These are phyloP conservation scores for Cystofilobasidium capitatum DNA, from an alignment of 768 basidiomycete genomes.

Conservation along the genomic window DNA sequence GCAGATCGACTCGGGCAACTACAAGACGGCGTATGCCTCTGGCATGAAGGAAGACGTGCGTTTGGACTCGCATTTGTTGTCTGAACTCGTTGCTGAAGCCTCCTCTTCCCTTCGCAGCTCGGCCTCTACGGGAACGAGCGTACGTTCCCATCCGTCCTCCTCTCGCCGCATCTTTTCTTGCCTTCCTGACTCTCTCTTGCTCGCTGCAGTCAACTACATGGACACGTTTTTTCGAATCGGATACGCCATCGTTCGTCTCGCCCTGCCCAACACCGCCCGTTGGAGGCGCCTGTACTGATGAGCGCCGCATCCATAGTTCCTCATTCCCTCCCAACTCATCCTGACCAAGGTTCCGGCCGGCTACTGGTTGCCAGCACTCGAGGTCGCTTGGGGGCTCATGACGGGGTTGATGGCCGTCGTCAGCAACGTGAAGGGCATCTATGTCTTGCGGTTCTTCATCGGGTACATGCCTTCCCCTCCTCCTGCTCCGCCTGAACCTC, in stretches of 20 bases:
- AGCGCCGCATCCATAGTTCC: too few relatives aligned
- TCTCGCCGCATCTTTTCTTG: neutral
- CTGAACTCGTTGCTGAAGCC: too few relatives aligned
- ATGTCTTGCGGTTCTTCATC: conserved; percentile 33
- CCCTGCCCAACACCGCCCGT: too few relatives aligned
- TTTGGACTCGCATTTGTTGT: too few relatives aligned
- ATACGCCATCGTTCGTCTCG: too few relatives aligned
- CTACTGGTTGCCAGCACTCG: conserved; percentile 29
- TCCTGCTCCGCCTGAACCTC: too few relatives aligned
- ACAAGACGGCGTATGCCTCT: conserved; percentile 30
- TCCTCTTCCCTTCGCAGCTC: conserved; percentile 18
- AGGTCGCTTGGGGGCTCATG: conserved; percentile 13
- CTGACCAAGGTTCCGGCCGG: conserved; percentile 31
- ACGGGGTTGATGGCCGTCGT: conserved; percentile 21
- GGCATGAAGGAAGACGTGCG: conserved; percentile 32
- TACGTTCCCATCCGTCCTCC: too few relatives aligned
- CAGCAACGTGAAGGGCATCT: conserved; percentile 24
- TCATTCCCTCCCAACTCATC: conserved; percentile 33
- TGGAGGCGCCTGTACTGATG: too few relatives aligned
- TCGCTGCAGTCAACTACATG: conserved; percentile 10
- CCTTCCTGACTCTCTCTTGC: too few relatives aligned
- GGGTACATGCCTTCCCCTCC: too few relatives aligned
- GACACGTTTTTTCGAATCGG: conserved; percentile 18
- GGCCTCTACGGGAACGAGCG: conserved; percentile 29
- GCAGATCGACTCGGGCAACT: conserved; percentile 29